A percentile compares a stretch with the other conserved stretches of the same genome.
These are phyloP conservation scores for Eutreptiella sp. DNA, from an alignment of 208 protist genomes.

Conservation along the genomic window DNA sequence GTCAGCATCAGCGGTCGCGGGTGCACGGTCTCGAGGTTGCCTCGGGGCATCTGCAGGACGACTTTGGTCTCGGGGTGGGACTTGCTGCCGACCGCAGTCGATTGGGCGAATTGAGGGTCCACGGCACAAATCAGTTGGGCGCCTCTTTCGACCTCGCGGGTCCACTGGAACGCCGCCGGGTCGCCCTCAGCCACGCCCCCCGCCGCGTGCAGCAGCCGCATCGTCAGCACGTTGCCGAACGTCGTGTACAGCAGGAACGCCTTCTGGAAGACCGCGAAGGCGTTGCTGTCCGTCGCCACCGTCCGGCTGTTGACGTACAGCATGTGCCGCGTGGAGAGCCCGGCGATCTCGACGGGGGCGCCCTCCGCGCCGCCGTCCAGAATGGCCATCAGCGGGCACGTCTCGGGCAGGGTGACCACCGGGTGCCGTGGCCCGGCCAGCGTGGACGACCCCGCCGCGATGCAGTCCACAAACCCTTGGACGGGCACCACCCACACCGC, in stretches of 20 bases:
- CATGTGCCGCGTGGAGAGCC: not conserved
- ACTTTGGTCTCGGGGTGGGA: not conserved
- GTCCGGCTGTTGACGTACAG: not conserved
- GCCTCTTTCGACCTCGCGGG: conserved; percentile 17
- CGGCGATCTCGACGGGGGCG: not conserved
- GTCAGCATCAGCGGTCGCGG: conserved; percentile 6
- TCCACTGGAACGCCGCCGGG: not conserved
- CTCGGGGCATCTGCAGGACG: conserved; percentile 32
- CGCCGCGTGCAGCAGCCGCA: not conserved
- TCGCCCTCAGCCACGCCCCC: not conserved
- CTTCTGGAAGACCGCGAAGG: not conserved
- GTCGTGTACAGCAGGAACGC: conserved; percentile 16
- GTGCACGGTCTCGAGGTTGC: conserved; percentile 28
- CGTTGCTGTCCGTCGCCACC: not conserved
- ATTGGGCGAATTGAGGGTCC: not conserved
- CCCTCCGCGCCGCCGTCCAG: not conserved
- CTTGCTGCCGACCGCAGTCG: not conserved
- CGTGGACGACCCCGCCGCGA: no score
- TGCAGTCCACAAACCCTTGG: no score
- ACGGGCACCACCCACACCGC: no score
- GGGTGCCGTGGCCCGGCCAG: no score
- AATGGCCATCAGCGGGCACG: no score
- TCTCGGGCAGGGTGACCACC: no score
- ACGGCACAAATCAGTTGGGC: conserved; percentile 2
- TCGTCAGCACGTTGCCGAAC: not conserved